Base-by-base conservation (phyloP, 129 eudicot species). In the Artemisia tridentata region DNA sequence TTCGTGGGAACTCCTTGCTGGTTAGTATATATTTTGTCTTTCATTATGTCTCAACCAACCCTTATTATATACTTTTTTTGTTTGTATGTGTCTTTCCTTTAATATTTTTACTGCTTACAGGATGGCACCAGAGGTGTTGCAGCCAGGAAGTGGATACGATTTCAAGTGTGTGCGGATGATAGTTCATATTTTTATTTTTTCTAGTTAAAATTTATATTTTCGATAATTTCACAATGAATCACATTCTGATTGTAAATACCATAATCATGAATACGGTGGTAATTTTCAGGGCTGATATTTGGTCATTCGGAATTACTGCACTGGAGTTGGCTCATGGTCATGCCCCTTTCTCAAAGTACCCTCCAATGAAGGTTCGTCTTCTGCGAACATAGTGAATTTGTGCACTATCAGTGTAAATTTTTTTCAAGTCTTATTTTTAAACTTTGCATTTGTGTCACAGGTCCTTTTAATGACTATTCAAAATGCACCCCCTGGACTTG, bases 81-180 rank as follows among this genome's bases (percentile, higher is more conserved):
- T 49, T 14, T 70, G 72, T 45, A 38, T 53, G 54, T 19, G 54
- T 64, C 10, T 75, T 19, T 41, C n/a, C 51, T 56, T 27, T 14
- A 58, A 5, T 74, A 55, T 43, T 59, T 7, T 38, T 48, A 53
- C 65, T 74, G 17, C 41, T 70, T 64, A 12, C 75, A 95, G 99
- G 99, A 95, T 95, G 99, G 99, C 99, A 9, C 99, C 99, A 69
- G 99, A 95, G 81, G 99, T 95, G 45, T 79, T 95, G 89, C 99
- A 95, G 83, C 99, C 99, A 38, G 95, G 89, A 75, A 79, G 87
- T 54, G 99, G 99, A 63, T 95, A 95, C 72, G 92, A 95, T 82
- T 90, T 95, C 82, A 95, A 95, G 99, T 95, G 82, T 73, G 99
- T 87, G 49, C 52, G 15, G n/a, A 19, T 34, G 52, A 25, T 31